phyloP scores from a whole-genome alignment of 805 yeast genomes.

The Kazachstania martiniae region DNA sequence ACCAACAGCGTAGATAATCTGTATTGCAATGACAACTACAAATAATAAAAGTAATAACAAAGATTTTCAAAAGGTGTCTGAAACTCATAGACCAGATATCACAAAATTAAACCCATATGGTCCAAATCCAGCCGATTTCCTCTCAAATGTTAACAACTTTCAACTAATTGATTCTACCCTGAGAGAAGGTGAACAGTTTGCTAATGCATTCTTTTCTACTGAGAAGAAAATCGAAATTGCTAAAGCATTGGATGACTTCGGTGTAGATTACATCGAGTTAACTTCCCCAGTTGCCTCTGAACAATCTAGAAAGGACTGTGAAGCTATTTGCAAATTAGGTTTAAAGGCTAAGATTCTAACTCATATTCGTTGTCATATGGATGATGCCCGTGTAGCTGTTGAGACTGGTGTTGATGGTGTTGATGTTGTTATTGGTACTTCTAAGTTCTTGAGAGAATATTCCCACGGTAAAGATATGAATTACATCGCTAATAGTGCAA shows the following conservation, averaged over 20 bases:
- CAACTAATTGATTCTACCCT: constrained; percentile 91
- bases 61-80: constrained; percentile 6
- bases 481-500: constrained; percentile 89
- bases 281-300: constrained; percentile 98
- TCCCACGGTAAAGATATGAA: constrained; percentile 99
- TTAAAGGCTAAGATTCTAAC: constrained; percentile 91
- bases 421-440: constrained; percentile 95
- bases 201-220: constrained; percentile 89
- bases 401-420: constrained; percentile 99
- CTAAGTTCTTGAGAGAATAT: constrained; percentile 86
- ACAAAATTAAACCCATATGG: constrained; percentile 70
- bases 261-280: constrained; percentile 94
- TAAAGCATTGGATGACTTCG: constrained; percentile 92
- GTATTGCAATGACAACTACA: neutral
- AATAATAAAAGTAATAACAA: too few relatives aligned
- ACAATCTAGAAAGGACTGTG: constrained; percentile 87
- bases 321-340: constrained; percentile 95
- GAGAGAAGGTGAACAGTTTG: constrained; percentile 98
- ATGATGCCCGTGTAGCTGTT: constrained; percentile 94
- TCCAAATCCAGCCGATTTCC: constrained; percentile 85
- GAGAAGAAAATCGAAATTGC: constrained; percentile 96
- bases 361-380: constrained; percentile 98
- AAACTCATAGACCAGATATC: constrained; percentile 23
- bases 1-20: too few relatives aligned
- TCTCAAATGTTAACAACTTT: constrained; percentile 81